Evolutionary conservation across 2,329 filamentous ascomycete species (phyloP).

Genomic region (Stemphylium lycopersici): DNA sequence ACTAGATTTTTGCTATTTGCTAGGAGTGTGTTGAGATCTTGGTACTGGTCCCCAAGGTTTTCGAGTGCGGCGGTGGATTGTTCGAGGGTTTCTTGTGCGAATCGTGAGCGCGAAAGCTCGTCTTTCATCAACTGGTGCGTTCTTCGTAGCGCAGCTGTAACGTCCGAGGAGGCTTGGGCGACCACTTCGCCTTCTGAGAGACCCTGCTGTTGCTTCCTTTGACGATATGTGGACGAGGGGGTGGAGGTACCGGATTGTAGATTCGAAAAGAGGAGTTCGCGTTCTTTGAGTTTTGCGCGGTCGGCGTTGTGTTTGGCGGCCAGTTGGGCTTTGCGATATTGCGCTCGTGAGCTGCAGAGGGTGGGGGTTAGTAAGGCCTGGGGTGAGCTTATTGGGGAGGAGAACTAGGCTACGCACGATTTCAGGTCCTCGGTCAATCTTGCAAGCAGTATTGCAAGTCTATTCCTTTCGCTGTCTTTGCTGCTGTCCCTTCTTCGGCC

Average conservation of each 20-base stretch:
- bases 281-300: constrained; percentile 75
- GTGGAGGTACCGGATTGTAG: constrained; percentile 56
- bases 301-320: constrained; percentile 77
- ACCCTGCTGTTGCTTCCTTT: constrained; percentile 53
- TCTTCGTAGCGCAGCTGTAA: constrained; percentile 81
- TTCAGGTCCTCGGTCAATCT: constrained; percentile 74
- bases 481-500: constrained; percentile 56
- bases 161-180: constrained; percentile 77
- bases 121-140: constrained; percentile 86
- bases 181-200: constrained; percentile 74
- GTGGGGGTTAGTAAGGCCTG: constrained; percentile 4
- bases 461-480: constrained; percentile 66
- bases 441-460: constrained; percentile 69
- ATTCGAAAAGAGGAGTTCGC: constrained; percentile 74
- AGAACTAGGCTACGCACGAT: constrained; percentile 58
- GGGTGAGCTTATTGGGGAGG: neutral
- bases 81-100: constrained; percentile 85
- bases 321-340: constrained; percentile 83
- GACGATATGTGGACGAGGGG: constrained; percentile 45
- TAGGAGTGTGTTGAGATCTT: constrained; percentile 77
- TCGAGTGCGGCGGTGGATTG: constrained; percentile 84
- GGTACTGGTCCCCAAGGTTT: constrained; percentile 81
- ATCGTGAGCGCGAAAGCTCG: constrained; percentile 84
- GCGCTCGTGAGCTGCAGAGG: constrained; percentile 59
- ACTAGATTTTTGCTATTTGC: constrained; percentile 76